Conservation (phyloP, 2,329 filamentous ascomycete species). For the Xylariaceae sp. region DNA sequence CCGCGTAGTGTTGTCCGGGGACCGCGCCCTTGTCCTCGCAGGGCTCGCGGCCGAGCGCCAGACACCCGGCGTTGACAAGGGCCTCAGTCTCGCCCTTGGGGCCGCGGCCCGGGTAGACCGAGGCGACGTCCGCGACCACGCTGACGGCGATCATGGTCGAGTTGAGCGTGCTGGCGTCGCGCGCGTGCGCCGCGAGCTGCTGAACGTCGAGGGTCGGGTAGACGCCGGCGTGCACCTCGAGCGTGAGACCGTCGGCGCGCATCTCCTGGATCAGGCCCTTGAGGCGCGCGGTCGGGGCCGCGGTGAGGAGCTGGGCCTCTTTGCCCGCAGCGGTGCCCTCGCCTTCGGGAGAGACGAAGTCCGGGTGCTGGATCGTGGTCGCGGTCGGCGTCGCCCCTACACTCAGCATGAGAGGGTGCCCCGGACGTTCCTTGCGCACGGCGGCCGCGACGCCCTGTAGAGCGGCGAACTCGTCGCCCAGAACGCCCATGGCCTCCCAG, state of each 20-base stretch:
- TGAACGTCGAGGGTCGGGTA: conserved; percentile 76
- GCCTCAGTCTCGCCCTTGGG: conserved; percentile 50
- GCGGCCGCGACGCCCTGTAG: conserved; percentile 40
- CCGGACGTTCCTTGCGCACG: conserved; percentile 27
- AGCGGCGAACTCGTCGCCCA: conserved; percentile 49
- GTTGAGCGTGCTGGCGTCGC: conserved; percentile 36
- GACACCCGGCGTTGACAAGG: conserved; percentile 62
- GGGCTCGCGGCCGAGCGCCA: conserved; percentile 70
- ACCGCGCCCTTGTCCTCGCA: conserved; percentile 47
- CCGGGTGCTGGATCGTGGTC: conserved; percentile 57
- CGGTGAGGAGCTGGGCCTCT: conserved; percentile 15
- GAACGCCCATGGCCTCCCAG: conserved; percentile 45
- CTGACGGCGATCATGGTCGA: conserved; percentile 60
- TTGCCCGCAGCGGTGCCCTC: conserved; percentile 19
- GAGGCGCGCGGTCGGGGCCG: conserved; percentile 30
- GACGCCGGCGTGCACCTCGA: conserved; percentile 73
- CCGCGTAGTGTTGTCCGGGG: conserved; percentile 50
- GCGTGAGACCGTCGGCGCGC: conserved; percentile 34
- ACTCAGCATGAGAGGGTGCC: conserved; percentile 49
- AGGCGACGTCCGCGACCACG: conserved; percentile 68
- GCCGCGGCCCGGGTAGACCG: conserved; percentile 59
- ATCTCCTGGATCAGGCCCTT: conserved; percentile 34
- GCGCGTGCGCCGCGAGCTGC: conserved; percentile 68
- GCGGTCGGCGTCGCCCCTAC: conserved; percentile 76
- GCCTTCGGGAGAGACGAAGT: conserved; percentile 13